Percentiles rank a stretch among this genome's conserved stretches.
phyloP scores from a whole-genome alignment of 176 grass and related monocot genomes.

The Carex kokanica region DNA sequence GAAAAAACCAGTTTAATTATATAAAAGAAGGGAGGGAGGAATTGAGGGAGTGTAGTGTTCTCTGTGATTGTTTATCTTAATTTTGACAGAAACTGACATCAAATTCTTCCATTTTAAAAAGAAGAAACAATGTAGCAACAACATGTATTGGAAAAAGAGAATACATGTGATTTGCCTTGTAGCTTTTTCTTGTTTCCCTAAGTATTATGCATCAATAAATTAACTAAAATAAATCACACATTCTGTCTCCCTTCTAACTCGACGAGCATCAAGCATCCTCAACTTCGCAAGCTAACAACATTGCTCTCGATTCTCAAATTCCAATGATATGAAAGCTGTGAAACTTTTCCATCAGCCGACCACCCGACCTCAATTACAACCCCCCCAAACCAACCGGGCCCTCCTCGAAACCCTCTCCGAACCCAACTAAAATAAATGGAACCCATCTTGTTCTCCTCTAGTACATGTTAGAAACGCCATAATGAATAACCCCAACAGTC shows the following conservation, averaged over 20 bases:
- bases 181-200: slow-evolving; percentile 10
- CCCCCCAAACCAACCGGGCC: not conserved
- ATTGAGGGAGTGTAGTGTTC: too few relatives aligned
- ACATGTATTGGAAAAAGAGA: slow-evolving; percentile 19
- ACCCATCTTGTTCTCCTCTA: slow-evolving; percentile 24
- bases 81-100: not conserved
- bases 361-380: not conserved
- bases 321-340: not conserved
- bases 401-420: not conserved
- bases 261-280: not conserved
- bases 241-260: not conserved
- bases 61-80: too few relatives aligned
- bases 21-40: too few relatives aligned
- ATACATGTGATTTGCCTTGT: slow-evolving; percentile 20
- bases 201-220: slow-evolving; percentile 22
- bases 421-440: not conserved
- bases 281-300: not conserved
- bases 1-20: too few relatives aligned
- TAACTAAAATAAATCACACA: slow-evolving; percentile 18
- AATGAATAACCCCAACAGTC: slow-evolving; percentile 56
- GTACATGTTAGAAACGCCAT: slow-evolving; percentile 58
- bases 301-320: slow-evolving; percentile 13
- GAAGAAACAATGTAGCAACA: slow-evolving; percentile 18
- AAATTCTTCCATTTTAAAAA: slow-evolving; percentile 4
- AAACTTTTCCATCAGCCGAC: not conserved